These are phyloP conservation scores for Polyrhizophydium stewartii DNA, from an alignment of 371 early-diverging fungal genomes.

Conservation along the genomic window DNA sequence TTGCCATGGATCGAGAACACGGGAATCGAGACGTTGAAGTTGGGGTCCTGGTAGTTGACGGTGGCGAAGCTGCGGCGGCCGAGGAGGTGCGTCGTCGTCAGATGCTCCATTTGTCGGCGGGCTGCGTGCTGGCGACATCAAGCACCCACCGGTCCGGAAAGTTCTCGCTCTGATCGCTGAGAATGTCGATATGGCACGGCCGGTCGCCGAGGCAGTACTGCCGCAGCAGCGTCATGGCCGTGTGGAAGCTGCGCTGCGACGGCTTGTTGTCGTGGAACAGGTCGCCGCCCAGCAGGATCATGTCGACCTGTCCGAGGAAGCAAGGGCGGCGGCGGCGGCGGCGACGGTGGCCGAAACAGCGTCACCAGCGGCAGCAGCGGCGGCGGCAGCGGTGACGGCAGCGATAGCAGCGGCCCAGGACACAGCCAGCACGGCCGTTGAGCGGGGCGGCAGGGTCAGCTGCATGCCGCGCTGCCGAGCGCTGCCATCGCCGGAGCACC, in stretches of 20 bases:
- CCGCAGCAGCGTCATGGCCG: slow-evolving; percentile 73
- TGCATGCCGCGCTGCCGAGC: neutral
- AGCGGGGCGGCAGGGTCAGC: too few relatives aligned
- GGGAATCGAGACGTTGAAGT: slow-evolving; percentile 85
- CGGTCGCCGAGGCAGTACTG: slow-evolving; percentile 81
- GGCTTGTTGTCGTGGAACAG: slow-evolving; percentile 98
- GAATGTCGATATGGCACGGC: slow-evolving; percentile 65
- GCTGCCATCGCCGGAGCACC: slow-evolving; percentile 19
- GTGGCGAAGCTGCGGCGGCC: slow-evolving; percentile 21
- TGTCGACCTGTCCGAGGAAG: slow-evolving; percentile 65
- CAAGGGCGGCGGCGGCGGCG: neutral
- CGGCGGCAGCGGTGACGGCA: too few relatives aligned
- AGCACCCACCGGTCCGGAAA: slow-evolving; percentile 49
- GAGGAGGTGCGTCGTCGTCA: neutral
- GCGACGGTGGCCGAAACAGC: slow-evolving; percentile 5
- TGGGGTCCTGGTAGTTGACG: slow-evolving; percentile 88
- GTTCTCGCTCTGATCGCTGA: slow-evolving; percentile 71
- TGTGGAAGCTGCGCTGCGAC: slow-evolving; percentile 74
- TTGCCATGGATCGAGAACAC: slow-evolving; percentile 99
- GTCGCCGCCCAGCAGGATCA: slow-evolving; percentile 97
- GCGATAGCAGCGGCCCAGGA: too few relatives aligned
- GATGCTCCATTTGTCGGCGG: too few relatives aligned
- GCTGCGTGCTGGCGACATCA: too few relatives aligned
- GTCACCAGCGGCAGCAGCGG: too few relatives aligned
- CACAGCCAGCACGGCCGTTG: too few relatives aligned